These are phyloP conservation scores for Neopestalotiopsis clavispora DNA, from an alignment of 2,329 filamentous ascomycete genomes.

Conservation along the genomic window DNA sequence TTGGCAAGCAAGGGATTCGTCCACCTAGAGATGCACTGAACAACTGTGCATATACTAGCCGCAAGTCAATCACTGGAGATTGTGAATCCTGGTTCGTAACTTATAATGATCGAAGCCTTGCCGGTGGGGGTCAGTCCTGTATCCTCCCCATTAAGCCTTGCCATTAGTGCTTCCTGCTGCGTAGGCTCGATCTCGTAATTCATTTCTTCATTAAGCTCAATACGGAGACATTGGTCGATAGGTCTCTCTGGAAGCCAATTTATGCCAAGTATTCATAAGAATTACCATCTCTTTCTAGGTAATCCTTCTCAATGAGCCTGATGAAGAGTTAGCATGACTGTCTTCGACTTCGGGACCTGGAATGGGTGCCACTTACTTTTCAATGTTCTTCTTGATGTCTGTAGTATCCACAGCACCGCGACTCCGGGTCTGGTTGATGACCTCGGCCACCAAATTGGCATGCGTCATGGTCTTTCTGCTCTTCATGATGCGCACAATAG, in stretches of 20 bases:
- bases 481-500: slow-evolving; percentile 98
- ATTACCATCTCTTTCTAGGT: slow-evolving; percentile 80
- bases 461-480: slow-evolving; percentile 86
- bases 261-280: slow-evolving; percentile 74
- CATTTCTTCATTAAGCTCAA: not conserved
- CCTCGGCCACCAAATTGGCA: slow-evolving; percentile 85
- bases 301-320: slow-evolving; percentile 91
- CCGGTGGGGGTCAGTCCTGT: not conserved
- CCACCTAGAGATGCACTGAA: too few relatives aligned
- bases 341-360: slow-evolving; percentile 11
- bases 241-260: not conserved
- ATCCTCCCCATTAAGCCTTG: not conserved
- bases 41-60: too few relatives aligned
- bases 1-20: too few relatives aligned
- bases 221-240: not conserved
- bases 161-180: not conserved
- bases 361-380: slow-evolving; percentile 67
- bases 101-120: too few relatives aligned
- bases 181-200: not conserved
- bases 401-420: slow-evolving; percentile 83
- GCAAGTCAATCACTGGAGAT: too few relatives aligned
- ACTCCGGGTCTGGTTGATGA: slow-evolving; percentile 87
- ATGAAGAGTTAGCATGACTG: slow-evolving; percentile 30
- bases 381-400: slow-evolving; percentile 97
- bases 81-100: too few relatives aligned